Percentiles rank a stretch among this genome's conserved stretches.
Conservation (phyloP, 257 asterid genomes). For the Solanum etuberosum region DNA sequence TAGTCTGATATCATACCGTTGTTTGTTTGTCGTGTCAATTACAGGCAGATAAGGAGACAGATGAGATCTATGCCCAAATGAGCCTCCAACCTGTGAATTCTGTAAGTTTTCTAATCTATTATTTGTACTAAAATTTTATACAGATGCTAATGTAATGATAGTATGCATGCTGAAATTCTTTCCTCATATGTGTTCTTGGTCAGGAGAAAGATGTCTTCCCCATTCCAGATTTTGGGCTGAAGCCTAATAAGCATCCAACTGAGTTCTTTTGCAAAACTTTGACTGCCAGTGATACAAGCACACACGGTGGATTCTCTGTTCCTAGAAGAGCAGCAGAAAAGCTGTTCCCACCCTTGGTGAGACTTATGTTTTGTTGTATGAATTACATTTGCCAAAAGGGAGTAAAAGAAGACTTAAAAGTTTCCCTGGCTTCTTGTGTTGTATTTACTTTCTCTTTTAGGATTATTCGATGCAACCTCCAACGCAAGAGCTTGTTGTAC, state of each 20-base stretch:
- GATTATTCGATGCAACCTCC: constrained; percentile 97
- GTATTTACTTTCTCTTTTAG: constrained; percentile 15
- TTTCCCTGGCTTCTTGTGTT: neutral
- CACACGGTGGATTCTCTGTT: constrained; percentile 96
- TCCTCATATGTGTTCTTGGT: neutral
- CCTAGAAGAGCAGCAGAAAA: constrained; percentile 96
- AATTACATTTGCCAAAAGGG: neutral
- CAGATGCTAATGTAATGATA: neutral
- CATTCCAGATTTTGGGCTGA: constrained; percentile 73
- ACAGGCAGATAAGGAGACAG: constrained; percentile 94
- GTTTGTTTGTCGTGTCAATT: neutral
- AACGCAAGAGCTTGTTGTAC: constrained; percentile 85
- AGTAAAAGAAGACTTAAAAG: neutral
- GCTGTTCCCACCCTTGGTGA: constrained; percentile 79
- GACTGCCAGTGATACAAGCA: constrained; percentile 96
- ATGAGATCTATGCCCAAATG: constrained; percentile 94
- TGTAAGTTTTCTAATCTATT: constrained; percentile 28
- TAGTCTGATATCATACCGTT: neutral
- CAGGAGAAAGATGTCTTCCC: constrained; percentile 89
- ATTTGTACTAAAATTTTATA: neutral
- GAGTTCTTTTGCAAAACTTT: constrained; percentile 94
- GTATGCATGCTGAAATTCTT: neutral
- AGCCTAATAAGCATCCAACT: constrained; percentile 71
- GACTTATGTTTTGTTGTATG: neutral
- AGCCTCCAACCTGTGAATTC: constrained; percentile 85